Evolutionary conservation across 2,329 filamentous ascomycete species (phyloP).

Genomic region (Madurella fahalii): DNA sequence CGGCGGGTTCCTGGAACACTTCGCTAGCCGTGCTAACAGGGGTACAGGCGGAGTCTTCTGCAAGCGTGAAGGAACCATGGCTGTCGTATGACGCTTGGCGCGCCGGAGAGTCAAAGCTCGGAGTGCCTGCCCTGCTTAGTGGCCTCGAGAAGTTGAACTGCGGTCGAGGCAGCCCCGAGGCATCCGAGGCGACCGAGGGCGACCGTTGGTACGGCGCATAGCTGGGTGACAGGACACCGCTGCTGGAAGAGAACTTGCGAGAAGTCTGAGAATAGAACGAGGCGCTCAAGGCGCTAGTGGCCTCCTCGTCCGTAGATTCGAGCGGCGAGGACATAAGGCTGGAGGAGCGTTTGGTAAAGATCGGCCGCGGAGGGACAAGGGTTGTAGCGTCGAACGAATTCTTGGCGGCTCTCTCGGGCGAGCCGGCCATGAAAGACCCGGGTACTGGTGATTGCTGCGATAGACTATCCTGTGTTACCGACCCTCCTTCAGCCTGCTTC

Average conservation of each 20-base stretch:
- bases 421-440: constrained; percentile 34
- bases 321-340: constrained; percentile 61
- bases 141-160: constrained; percentile 94
- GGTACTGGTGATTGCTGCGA: constrained; percentile 34
- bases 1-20: constrained; percentile 53
- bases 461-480: constrained; percentile 33
- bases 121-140: constrained; percentile 67
- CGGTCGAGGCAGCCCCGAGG: constrained; percentile 67
- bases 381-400: constrained; percentile 48
- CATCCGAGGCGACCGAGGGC: constrained; percentile 79
- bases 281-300: constrained; percentile 47
- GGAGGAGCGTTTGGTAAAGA: constrained; percentile 51
- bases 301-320: constrained; percentile 69
- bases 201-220: constrained; percentile 65
- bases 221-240: constrained; percentile 53
- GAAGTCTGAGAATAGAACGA: constrained; percentile 60
- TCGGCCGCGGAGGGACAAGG: constrained; percentile 47
- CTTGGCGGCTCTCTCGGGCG: constrained; percentile 42
- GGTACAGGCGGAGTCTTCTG: constrained; percentile 63
- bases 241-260: constrained; percentile 76
- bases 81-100: constrained; percentile 64
- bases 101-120: constrained; percentile 53
- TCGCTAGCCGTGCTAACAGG: constrained; percentile 71
- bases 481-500: constrained; percentile 17
- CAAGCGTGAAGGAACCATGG: constrained; percentile 59